phyloP scores from a whole-genome alignment of 73 alveolate species.

The Stentor coeruleus region DNA sequence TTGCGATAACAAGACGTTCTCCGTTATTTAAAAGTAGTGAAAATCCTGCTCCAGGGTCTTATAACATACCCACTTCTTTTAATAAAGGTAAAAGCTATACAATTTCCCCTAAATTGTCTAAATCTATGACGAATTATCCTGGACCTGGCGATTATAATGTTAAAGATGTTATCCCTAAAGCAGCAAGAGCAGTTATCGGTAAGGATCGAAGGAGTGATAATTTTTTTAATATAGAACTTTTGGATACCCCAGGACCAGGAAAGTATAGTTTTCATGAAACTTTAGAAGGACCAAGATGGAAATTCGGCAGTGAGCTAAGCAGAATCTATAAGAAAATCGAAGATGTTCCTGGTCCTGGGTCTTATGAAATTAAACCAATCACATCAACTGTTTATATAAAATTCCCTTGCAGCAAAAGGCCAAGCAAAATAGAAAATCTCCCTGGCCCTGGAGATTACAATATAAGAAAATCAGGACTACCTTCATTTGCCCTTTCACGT shows the following conservation, averaged over 20 bases:
- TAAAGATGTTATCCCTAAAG: too few species aligned
- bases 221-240: neutral
- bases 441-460: slow-evolving; percentile 25
- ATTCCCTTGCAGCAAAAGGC: neutral
- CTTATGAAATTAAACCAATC: neutral
- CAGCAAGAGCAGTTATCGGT: neutral
- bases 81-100: neutral
- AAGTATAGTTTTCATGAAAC: neutral
- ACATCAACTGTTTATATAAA: neutral
- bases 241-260: slow-evolving; percentile 12
- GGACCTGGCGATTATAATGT: neutral
- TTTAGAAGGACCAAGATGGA: slow-evolving; percentile 13
- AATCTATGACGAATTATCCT: neutral
- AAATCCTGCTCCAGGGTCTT: neutral
- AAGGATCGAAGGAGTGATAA: neutral
- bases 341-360: slow-evolving; percentile 4
- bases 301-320: neutral
- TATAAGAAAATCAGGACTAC: neutral
- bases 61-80: neutral
- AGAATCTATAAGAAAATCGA: neutral
- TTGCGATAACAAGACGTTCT: neutral
- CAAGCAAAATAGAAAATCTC: neutral
- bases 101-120: neutral
- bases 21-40: neutral
- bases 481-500: neutral